These are phyloP conservation scores for Pisolithus marmoratus DNA, from an alignment of 768 basidiomycete genomes.

Conservation along the genomic window DNA sequence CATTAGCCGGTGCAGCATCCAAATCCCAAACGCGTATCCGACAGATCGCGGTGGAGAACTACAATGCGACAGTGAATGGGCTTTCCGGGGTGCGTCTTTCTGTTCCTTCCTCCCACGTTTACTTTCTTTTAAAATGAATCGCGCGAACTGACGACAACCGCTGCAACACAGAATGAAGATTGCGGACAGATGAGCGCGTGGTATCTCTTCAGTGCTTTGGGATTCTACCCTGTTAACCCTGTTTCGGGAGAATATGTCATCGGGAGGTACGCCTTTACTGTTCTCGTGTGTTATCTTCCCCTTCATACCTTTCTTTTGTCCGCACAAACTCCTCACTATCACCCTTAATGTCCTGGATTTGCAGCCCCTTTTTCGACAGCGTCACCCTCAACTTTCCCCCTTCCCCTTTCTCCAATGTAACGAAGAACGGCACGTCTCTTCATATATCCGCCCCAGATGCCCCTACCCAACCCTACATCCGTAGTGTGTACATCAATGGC, in stretches of 20 bases:
- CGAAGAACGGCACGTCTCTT: slow-evolving; percentile 21
- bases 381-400: slow-evolving; percentile 39
- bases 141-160: not conserved
- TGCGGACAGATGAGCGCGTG: slow-evolving; percentile 90
- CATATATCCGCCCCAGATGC: slow-evolving; percentile 55
- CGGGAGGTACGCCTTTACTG: slow-evolving; percentile 50
- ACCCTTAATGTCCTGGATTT: not conserved
- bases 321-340: too few species aligned
- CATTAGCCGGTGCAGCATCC: slow-evolving; percentile 63
- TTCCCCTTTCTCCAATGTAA: too few species aligned
- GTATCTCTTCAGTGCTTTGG: slow-evolving; percentile 79
- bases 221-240: slow-evolving; percentile 83
- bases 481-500: slow-evolving; percentile 54
- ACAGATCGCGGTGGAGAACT: slow-evolving; percentile 56
- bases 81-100: slow-evolving; percentile 55
- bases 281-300: not conserved
- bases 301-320: too few species aligned
- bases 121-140: too few species aligned
- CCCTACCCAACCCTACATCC: slow-evolving; percentile 53
- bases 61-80: slow-evolving; percentile 63
- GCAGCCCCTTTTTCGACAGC: slow-evolving; percentile 47
- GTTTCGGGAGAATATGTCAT: slow-evolving; percentile 71
- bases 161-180: slow-evolving; percentile 63
- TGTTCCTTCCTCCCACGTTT: not conserved
- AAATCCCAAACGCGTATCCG: slow-evolving; percentile 70